Evolutionary conservation across 2,329 filamentous ascomycete species (phyloP).

Genomic region (Phyllosticta capitalensis): DNA sequence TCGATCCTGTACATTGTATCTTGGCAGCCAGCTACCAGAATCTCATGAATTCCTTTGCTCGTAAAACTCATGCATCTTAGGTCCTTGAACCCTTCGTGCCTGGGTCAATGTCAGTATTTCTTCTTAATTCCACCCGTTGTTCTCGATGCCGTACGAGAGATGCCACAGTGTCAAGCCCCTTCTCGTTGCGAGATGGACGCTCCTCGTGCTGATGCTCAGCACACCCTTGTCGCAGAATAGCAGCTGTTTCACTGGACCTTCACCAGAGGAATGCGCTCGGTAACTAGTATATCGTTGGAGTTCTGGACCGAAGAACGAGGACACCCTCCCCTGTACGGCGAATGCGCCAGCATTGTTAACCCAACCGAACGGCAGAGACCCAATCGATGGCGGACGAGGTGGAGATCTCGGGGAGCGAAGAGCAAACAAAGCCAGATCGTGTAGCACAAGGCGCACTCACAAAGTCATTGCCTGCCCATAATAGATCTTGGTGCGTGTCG

Average conservation of each 20-base stretch:
- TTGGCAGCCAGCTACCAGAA: conserved; percentile 82
- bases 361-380: not conserved
- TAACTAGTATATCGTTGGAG: conserved; percentile 87
- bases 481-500: conserved; percentile 76
- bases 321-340: conserved; percentile 62
- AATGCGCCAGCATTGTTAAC: conserved; percentile 6
- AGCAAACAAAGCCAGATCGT: not conserved
- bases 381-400: not conserved
- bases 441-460: conserved; percentile 41
- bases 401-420: not conserved
- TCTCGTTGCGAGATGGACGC: conserved; percentile 80
- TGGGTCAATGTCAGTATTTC: conserved; percentile 23
- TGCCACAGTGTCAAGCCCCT: conserved; percentile 84
- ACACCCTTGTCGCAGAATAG: conserved; percentile 87
- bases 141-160: conserved; percentile 54
- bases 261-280: conserved; percentile 61
- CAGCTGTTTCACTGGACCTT: conserved; percentile 78
- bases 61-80: conserved; percentile 93
- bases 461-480: conserved; percentile 90
- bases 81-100: conserved; percentile 69
- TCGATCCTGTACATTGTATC: conserved; percentile 72
- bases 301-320: conserved; percentile 78
- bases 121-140: not conserved
- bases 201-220: conserved; percentile 70
- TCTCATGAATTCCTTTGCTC: conserved; percentile 70